Conservation (phyloP, 2,329 filamentous ascomycete species). For the Clarireedia monteithiana region DNA sequence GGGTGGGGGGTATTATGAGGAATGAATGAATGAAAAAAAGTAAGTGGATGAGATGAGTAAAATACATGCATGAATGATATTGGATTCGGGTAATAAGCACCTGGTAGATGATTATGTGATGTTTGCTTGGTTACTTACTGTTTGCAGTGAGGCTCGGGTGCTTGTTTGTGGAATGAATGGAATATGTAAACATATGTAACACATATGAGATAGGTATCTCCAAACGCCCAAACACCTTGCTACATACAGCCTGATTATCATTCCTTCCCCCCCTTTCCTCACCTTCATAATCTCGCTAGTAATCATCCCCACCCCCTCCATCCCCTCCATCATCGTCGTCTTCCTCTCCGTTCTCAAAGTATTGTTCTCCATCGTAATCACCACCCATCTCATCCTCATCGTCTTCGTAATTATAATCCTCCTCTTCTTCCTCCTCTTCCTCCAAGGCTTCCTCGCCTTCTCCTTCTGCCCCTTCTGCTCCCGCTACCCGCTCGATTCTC, state of each 20-base stretch:
- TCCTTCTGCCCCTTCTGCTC: slow-evolving; percentile 34
- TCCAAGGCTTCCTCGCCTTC: slow-evolving; percentile 32
- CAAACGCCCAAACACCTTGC: not conserved
- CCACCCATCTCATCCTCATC: slow-evolving; percentile 53
- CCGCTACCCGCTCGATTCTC: slow-evolving; percentile 21
- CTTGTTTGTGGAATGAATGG: no score
- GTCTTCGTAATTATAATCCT: slow-evolving; percentile 41
- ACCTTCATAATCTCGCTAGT: slow-evolving; percentile 7
- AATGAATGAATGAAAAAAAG: no score
- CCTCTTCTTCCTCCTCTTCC: slow-evolving; percentile 34
- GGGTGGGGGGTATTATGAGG: no score
- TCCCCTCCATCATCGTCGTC: slow-evolving; percentile 46
- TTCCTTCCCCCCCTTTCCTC: no score
- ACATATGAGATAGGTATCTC: not conserved
- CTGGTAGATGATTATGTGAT: no score
- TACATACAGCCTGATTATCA: not conserved
- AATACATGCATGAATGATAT: no score
- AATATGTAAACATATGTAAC: no score
- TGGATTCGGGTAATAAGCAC: no score
- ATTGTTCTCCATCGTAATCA: slow-evolving; percentile 58
- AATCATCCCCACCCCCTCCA: slow-evolving; percentile 23
- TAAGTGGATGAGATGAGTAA: no score
- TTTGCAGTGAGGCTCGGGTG: no score
- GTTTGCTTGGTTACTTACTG: no score
- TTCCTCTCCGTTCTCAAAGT: slow-evolving; percentile 52